Percentiles rank a stretch among this genome's conserved stretches.
phyloP scores from a whole-genome alignment of 2,329 filamentous ascomycete species.

The Berkeleyomyces rouxiae region DNA sequence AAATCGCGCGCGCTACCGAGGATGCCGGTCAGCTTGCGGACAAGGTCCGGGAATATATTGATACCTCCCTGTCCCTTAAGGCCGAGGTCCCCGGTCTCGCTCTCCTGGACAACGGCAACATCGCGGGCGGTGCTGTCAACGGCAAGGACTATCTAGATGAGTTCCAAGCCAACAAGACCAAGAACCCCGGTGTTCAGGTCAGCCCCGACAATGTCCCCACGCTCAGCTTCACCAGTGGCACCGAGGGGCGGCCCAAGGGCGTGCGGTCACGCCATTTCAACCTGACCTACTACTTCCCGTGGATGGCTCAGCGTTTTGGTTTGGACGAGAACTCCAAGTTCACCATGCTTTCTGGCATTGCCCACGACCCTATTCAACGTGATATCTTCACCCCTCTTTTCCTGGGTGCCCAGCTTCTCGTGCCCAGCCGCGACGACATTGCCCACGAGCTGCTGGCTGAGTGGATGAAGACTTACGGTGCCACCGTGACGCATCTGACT shows the following conservation, averaged over 20 bases:
- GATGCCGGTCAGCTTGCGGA: constrained; percentile 36
- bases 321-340: constrained; percentile 58
- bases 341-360: constrained; percentile 72
- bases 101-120: constrained; percentile 51
- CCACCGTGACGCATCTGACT: constrained; percentile 75
- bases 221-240: constrained; percentile 56
- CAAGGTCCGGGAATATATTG: constrained; percentile 46
- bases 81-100: constrained; percentile 58
- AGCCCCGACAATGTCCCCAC: constrained; percentile 75
- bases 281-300: constrained; percentile 72
- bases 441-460: constrained; percentile 71
- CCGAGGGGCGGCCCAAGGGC: constrained; percentile 69
- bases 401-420: constrained; percentile 60
- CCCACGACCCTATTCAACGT: constrained; percentile 39
- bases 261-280: constrained; percentile 78
- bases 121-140: constrained; percentile 50
- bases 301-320: constrained; percentile 78
- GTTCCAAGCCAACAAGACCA: constrained; percentile 31
- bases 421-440: constrained; percentile 71
- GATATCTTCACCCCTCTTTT: constrained; percentile 87
- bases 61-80: constrained; percentile 54
- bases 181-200: constrained; percentile 55
- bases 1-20: constrained; percentile 53
- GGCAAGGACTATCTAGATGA: constrained; percentile 51
- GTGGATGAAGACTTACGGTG: constrained; percentile 64